Evolutionary conservation across 768 basidiomycete genomes (phyloP).

Genomic region (Psilocybe sp.): DNA sequence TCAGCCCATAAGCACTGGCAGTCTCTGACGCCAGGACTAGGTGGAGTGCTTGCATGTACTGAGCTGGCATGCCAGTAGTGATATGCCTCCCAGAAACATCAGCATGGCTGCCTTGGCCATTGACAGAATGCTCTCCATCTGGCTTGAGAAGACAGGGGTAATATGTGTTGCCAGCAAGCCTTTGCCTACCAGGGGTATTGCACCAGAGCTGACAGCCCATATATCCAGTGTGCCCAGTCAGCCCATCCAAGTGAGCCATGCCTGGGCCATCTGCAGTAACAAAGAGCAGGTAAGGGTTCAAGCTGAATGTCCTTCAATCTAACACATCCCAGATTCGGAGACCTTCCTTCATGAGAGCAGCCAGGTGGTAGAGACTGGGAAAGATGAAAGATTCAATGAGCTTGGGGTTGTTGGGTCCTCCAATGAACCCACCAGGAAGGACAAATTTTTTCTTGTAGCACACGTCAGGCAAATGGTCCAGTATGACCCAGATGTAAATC

Average conservation of each 20-base stretch:
- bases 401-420: constrained; percentile 31
- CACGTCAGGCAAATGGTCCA: constrained; percentile 20
- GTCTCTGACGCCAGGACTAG: too few species aligned
- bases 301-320: constrained; percentile 10
- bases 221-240: constrained; percentile 32
- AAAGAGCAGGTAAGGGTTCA: constrained; percentile 17
- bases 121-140: too few species aligned
- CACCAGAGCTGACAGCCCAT: constrained; percentile 34
- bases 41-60: too few species aligned
- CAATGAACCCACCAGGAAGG: constrained; percentile 20
- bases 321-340: constrained; percentile 28
- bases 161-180: too few species aligned
- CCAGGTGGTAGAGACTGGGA: constrained; percentile 29
- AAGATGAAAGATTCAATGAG: constrained; percentile 32
- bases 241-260: constrained; percentile 26
- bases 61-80: too few species aligned
- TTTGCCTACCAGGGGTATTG: constrained; percentile 25
- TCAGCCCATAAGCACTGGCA: too few species aligned
- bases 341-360: constrained; percentile 27
- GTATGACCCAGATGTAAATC: constrained; percentile 27
- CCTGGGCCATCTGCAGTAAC: constrained; percentile 33
- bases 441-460: constrained; percentile 24
- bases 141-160: too few species aligned
- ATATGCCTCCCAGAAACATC: too few species aligned
- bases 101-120: too few species aligned